Evolutionary conservation across 164 flowering plant species (phyloP).

Genomic region (Santalum album): DNA sequence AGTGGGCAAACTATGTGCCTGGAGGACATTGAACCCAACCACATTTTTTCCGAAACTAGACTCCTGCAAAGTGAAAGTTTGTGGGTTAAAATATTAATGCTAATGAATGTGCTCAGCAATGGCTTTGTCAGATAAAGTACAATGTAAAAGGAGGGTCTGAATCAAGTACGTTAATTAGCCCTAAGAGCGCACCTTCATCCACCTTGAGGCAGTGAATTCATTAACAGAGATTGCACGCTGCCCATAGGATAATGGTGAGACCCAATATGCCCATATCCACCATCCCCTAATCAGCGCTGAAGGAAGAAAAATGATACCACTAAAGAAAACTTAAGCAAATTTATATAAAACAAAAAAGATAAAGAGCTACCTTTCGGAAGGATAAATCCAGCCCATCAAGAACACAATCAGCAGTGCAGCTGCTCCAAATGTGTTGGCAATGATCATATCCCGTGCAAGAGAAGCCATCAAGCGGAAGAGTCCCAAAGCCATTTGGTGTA

Average conservation of each 20-base stretch:
- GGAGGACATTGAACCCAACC: slow-evolving; percentile 55
- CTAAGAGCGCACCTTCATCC: slow-evolving; percentile 57
- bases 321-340: not conserved
- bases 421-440: slow-evolving; percentile 76
- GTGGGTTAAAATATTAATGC: not conserved
- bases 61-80: slow-evolving; percentile 30
- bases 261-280: slow-evolving; percentile 87
- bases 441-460: slow-evolving; percentile 59
- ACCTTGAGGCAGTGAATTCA: slow-evolving; percentile 74
- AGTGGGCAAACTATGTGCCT: slow-evolving; percentile 37
- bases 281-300: slow-evolving; percentile 62
- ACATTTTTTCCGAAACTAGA: slow-evolving; percentile 28
- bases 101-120: no score
- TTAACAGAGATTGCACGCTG: slow-evolving; percentile 76
- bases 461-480: slow-evolving; percentile 70
- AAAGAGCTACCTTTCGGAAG: slow-evolving; percentile 59
- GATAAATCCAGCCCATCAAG: slow-evolving; percentile 76
- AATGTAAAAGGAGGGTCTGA: no score
- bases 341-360: not conserved
- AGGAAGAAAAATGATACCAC: slow-evolving; percentile 1
- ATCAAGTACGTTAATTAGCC: slow-evolving; percentile 1
- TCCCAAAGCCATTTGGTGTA: slow-evolving; percentile 90
- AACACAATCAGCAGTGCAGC: slow-evolving; percentile 47
- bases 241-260: slow-evolving; percentile 84
- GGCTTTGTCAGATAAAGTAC: not conserved